Base-by-base conservation (phyloP, 1,139 yeast species). In the Meyerozyma carpophila region DNA sequence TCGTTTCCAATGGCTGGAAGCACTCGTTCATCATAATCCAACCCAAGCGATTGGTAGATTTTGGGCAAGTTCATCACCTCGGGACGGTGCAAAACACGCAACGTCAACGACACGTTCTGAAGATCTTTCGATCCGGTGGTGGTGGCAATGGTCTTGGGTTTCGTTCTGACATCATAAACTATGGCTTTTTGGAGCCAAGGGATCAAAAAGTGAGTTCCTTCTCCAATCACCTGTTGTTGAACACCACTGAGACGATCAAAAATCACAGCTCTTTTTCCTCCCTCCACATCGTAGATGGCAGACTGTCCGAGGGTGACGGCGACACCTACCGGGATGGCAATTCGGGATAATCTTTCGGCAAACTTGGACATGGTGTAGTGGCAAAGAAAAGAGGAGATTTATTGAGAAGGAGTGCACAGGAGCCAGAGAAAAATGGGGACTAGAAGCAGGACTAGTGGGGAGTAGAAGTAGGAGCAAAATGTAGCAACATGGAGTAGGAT, bases 171-270 rank as follows among this genome's bases (percentile, higher is more conserved):
- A 61, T 94, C 98, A 63, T 79, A 94, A 31, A 90, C 67, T 45
- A 93, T 77, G 3, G 98, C 95, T 61, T 79, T 83, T 64, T 93
- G 98, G 50, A 93, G 74, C 98, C 99, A 93, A 40, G 99, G 99
- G 44, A 93, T 67, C 50, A 91, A 73, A 64, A 93, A 93, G 65
- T 93, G 98, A 31, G 98, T 88, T 46, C 99, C 99, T 69, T 93
- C 99, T 27, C 97, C 97, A 51, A 90, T 74, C 25, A 93, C 97
- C 11, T 71, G 71, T 55, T 81, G 83, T 65, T 88, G 85, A 44
- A 93, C 96, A 71, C 99, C 99, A 43, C 77, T 70, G 49, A 93
- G 68, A 57, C 99, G 78, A 70, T 93, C 98, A 59, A 94, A 93
- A 51, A 93, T 87, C 45, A 93, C 96, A 20, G 98, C 98, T 59